Base-by-base conservation (phyloP, 2,329 filamentous ascomycete species). In the Colletotrichum australisinense region DNA sequence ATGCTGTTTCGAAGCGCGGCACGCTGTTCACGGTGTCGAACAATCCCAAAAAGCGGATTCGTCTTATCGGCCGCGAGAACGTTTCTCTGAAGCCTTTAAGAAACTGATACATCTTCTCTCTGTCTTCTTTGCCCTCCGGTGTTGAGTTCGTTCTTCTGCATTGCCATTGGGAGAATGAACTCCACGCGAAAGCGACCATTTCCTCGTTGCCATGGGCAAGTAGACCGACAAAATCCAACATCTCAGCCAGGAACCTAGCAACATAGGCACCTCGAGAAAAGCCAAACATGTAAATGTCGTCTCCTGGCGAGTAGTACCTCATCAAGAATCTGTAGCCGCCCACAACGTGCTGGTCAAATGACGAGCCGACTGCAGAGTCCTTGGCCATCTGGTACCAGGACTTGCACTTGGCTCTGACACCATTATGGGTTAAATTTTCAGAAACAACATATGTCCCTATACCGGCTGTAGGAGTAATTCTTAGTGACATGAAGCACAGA, bases 11-110 rank as follows among this genome's bases (percentile, higher is more conserved):
- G 72, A 97, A 97, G 3, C 89, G 87, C 1, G 93, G 93, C 0
- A 95, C 93, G 16, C 92, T 94, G 78, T 95, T 95, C 75, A 96
- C 94, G 0, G 93, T 95, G 77, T 96, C 94, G 75, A 96, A 97
- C 0, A 97, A 86, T 0, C 94, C 94, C 1, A 97, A 85, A 76
- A 96, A 95, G 2, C 89, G 88, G 74, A 96, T 94, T 0, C 93
- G 88, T 12, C 91, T 88, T 1, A 95, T 92, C 0, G 93, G 93
- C 0, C 94, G 86, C 55, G 92, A 93, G 79, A 97, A 97, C 0
- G 94, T 96, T 81, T 95, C 93, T 24, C 93, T 89, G 79, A 97
- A 97, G 0, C 90, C 91, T 76, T 92, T 93, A 90, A 96, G 93
- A 78, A 93, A 95, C 8, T 88, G 83, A 76, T 93, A 93, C 83